Evolutionary conservation across 2,329 filamentous ascomycete genomes (phyloP).

Genomic region (Volutella citrinella): DNA sequence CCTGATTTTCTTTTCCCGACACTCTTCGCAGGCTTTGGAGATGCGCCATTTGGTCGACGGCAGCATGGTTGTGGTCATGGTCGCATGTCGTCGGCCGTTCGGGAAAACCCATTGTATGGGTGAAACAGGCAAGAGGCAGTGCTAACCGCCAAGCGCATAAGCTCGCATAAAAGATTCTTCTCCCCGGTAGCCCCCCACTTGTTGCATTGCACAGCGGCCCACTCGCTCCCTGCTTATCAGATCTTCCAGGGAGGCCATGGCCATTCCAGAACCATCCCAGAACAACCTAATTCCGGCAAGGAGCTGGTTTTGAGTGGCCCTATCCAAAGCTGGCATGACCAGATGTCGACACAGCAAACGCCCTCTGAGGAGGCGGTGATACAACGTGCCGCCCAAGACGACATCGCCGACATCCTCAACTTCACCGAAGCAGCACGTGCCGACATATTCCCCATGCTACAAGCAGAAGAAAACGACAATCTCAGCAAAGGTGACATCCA

Average conservation of each 20-base stretch:
- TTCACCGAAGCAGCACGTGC: slow-evolving; percentile 22
- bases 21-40: slow-evolving; percentile 33
- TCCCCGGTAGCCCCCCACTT: no score
- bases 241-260: no score
- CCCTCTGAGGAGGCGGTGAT: slow-evolving; percentile 15
- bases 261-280: no score
- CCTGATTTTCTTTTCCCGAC: slow-evolving; percentile 30
- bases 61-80: slow-evolving; percentile 13
- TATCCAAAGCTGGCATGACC: no score
- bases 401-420: slow-evolving; percentile 19
- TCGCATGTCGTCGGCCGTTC: no score
- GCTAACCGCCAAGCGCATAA: slow-evolving; percentile 2
- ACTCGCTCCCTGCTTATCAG: no score
- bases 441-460: slow-evolving; percentile 27
- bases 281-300: no score
- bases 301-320: no score
- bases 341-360: neutral
- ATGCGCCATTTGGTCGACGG: slow-evolving; percentile 30
- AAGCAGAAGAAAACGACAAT: slow-evolving; percentile 12
- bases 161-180: no score
- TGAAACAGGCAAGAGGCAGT: slow-evolving; percentile 3
- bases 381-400: slow-evolving; percentile 10
- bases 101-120: no score
- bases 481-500: slow-evolving; percentile 16
- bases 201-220: no score